Conservation (phyloP, 1,284 basidiomycete species). For the Hemileia vastatrix region DNA sequence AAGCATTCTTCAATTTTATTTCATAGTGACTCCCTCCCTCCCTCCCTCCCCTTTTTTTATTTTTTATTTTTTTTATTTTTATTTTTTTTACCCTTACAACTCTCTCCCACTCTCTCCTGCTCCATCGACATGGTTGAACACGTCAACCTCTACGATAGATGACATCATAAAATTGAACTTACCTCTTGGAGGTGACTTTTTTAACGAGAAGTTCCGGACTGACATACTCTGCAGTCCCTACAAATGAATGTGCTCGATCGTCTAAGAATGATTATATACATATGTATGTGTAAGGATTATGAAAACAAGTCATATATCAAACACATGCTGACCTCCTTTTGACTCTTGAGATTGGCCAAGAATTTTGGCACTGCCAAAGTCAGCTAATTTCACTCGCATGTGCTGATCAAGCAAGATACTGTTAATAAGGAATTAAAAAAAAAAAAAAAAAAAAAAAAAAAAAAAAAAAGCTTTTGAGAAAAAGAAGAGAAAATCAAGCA, state of each 20-base stretch:
- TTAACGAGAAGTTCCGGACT: slow-evolving; percentile 30
- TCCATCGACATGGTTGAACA: neutral
- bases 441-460: neutral
- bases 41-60: no score
- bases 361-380: slow-evolving; percentile 93
- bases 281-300: neutral
- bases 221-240: slow-evolving; percentile 30
- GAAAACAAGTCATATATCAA: neutral
- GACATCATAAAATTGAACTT: neutral
- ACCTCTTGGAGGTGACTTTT: slow-evolving; percentile 12
- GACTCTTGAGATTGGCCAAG: slow-evolving; percentile 51
- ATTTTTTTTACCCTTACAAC: no score
- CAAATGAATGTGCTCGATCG: slow-evolving; percentile 14
- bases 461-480: neutral
- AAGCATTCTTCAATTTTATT: neutral
- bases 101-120: no score
- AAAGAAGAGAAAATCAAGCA: neutral
- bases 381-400: slow-evolving; percentile 83
- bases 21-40: no score
- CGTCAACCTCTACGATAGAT: neutral
- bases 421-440: slow-evolving; percentile 35
- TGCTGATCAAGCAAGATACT: slow-evolving; percentile 70
- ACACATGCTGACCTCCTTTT: neutral
- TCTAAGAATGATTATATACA: no score
- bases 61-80: no score